Percentiles rank a stretch among this genome's conserved stretches.
Conservation (phyloP, 2,329 filamentous ascomycete genomes). For the Talaromyces sp. region DNA sequence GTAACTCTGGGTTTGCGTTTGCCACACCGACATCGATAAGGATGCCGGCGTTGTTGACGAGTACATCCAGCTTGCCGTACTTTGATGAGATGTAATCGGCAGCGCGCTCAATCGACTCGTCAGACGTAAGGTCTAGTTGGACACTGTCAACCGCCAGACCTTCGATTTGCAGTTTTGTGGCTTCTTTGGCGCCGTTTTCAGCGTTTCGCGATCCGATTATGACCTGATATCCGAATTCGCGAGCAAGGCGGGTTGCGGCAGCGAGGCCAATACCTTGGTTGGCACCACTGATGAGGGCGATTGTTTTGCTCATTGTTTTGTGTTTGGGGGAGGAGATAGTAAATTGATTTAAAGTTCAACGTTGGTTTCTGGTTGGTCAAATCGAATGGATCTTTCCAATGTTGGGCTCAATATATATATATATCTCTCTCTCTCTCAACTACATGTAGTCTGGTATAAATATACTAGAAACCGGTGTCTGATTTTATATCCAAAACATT, state of each 20-base stretch:
- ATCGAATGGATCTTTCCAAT: too few species aligned
- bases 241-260: conserved; percentile 5
- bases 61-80: conserved; percentile 21
- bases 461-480: too few species aligned
- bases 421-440: not conserved
- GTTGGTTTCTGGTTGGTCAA: not conserved
- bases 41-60: conserved; percentile 25
- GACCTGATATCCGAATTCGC: conserved; percentile 10
- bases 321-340: not conserved
- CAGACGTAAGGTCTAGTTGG: conserved; percentile 26
- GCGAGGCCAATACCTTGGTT: conserved; percentile 13
- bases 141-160: conserved; percentile 7
- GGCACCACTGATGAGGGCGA: conserved; percentile 11
- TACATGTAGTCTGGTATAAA: not conserved
- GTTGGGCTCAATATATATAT: not conserved
- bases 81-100: conserved; percentile 11
- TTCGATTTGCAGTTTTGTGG: conserved; percentile 3
- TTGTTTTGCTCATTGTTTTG: not conserved
- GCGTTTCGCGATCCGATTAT: conserved; percentile 12
- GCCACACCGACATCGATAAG: not conserved
- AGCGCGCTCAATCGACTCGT: conserved; percentile 25
- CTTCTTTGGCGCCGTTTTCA: conserved; percentile 6
- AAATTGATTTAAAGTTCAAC: not conserved
- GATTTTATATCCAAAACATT: not conserved
- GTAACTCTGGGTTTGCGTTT: not conserved